These are phyloP conservation scores for Babesia bigemina DNA, from an alignment of 169 alveolate genomes.

Conservation along the genomic window DNA sequence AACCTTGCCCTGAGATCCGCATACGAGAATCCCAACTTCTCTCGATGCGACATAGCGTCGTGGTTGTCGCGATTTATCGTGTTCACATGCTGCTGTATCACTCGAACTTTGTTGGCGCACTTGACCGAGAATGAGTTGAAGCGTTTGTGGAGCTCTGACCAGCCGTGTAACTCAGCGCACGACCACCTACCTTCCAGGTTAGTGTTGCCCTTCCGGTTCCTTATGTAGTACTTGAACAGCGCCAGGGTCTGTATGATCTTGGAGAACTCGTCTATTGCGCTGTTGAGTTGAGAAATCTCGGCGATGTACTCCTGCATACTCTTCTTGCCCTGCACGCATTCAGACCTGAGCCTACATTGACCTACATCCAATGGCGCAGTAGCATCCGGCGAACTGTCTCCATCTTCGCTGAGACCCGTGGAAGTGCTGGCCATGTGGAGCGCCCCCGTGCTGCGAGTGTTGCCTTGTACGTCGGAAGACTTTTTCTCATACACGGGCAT, in stretches of 20 bases:
- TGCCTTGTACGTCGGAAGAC: no score
- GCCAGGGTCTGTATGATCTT: slow-evolving; percentile 67
- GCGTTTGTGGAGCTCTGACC: slow-evolving; percentile 57
- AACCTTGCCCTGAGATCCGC: slow-evolving; percentile 60
- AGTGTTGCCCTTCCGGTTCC: slow-evolving; percentile 53
- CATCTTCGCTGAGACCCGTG: slow-evolving; percentile 28
- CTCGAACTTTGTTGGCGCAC: slow-evolving; percentile 45
- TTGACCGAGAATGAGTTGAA: slow-evolving; percentile 51
- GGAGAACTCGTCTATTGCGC: slow-evolving; percentile 67
- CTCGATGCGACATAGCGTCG: slow-evolving; percentile 47
- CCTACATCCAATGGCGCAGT: slow-evolving; percentile 24
- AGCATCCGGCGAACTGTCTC: background rate
- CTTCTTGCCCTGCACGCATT: slow-evolving; percentile 27
- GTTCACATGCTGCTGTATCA: slow-evolving; percentile 47
- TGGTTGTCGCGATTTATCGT: slow-evolving; percentile 55
- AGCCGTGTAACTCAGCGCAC: background rate
- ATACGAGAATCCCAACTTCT: slow-evolving; percentile 32
- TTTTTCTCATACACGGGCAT: background rate
- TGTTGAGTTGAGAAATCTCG: slow-evolving; percentile 44
- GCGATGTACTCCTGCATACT: slow-evolving; percentile 41
- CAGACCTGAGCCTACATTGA: background rate
- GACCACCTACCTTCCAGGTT: slow-evolving; percentile 29
- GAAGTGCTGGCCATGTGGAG: slow-evolving; percentile 15
- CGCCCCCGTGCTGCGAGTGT: background rate
- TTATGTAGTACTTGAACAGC: slow-evolving; percentile 62